Evolutionary conservation across 192 early-diverging fungal genomes (phyloP).

Genomic region (Backusella liffmaniae): DNA sequence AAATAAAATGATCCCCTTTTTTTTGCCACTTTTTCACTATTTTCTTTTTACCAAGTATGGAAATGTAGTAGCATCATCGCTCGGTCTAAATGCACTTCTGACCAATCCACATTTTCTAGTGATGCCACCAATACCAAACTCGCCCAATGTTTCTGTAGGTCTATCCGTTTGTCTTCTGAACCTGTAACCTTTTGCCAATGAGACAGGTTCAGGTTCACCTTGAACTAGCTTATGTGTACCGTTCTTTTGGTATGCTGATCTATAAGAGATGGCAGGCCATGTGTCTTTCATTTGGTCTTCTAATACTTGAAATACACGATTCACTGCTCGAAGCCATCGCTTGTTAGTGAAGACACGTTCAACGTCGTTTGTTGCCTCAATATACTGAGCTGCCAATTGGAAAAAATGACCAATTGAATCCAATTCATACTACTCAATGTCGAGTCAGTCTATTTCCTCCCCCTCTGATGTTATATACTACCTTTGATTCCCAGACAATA

Average conservation of each 20-base stretch:
- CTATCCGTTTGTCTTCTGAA: slow-evolving; percentile 38
- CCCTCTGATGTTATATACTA: neutral
- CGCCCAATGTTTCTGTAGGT: slow-evolving; percentile 47
- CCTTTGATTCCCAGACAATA: slow-evolving; percentile 61
- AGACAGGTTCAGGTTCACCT: slow-evolving; percentile 21
- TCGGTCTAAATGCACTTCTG: slow-evolving; percentile 54
- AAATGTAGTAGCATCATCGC: slow-evolving; percentile 56
- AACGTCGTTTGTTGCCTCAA: slow-evolving; percentile 42
- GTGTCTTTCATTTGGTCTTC: slow-evolving; percentile 47
- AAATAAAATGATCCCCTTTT: neutral
- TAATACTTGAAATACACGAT: slow-evolving; percentile 42
- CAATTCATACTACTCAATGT: slow-evolving; percentile 45
- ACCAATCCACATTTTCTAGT: slow-evolving; percentile 35
- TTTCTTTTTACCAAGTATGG: slow-evolving; percentile 46
- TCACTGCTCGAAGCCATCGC: slow-evolving; percentile 49
- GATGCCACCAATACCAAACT: slow-evolving; percentile 44
- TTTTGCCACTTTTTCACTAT: neutral
- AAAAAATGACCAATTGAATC: slow-evolving; percentile 68
- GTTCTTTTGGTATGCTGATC: neutral
- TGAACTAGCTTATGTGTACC: neutral
- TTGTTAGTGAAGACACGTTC: slow-evolving; percentile 33
- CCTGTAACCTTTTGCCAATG: slow-evolving; percentile 38
- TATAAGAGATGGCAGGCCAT: slow-evolving; percentile 28
- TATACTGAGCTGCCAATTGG: slow-evolving; percentile 51
- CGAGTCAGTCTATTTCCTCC: neutral